These are phyloP conservation scores for Cyberlindnera subsufficiens DNA, from an alignment of 805 yeast species.

Conservation along the genomic window DNA sequence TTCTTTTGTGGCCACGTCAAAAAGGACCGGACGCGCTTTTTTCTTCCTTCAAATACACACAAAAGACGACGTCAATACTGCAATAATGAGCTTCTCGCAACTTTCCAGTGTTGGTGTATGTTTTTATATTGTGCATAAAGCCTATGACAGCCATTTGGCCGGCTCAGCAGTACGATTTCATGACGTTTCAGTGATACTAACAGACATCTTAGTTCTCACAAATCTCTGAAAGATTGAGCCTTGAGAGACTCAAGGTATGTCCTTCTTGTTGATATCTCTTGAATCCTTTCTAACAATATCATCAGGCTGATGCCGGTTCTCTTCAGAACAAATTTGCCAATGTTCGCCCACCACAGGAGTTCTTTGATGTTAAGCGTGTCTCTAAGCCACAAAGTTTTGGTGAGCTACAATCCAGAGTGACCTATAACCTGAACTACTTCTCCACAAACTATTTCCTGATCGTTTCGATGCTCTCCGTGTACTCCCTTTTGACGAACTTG, in stretches of 20 bases:
- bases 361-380: slow-evolving; percentile 83
- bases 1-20: neutral
- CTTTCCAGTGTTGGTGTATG: slow-evolving; percentile 5
- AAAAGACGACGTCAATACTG: neutral
- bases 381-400: slow-evolving; percentile 87
- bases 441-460: slow-evolving; percentile 80
- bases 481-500: slow-evolving; percentile 82
- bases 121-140: neutral
- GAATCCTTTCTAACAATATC: neutral
- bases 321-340: slow-evolving; percentile 63
- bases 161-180: no score
- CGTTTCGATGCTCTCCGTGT: slow-evolving; percentile 65
- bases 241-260: slow-evolving; percentile 35
- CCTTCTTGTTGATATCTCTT: neutral
- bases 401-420: slow-evolving; percentile 83
- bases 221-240: slow-evolving; percentile 40
- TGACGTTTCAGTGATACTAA: slow-evolving; percentile 5
- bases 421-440: slow-evolving; percentile 81
- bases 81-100: slow-evolving; percentile 1
- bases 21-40: slow-evolving; percentile 1
- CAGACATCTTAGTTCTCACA: slow-evolving; percentile 31
- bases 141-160: no score
- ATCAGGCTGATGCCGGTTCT: slow-evolving; percentile 39
- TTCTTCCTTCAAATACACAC: neutral
- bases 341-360: slow-evolving; percentile 86